phyloP scores from a whole-genome alignment of 495 filamentous ascomycete species.

The Usnea hakonensis region DNA sequence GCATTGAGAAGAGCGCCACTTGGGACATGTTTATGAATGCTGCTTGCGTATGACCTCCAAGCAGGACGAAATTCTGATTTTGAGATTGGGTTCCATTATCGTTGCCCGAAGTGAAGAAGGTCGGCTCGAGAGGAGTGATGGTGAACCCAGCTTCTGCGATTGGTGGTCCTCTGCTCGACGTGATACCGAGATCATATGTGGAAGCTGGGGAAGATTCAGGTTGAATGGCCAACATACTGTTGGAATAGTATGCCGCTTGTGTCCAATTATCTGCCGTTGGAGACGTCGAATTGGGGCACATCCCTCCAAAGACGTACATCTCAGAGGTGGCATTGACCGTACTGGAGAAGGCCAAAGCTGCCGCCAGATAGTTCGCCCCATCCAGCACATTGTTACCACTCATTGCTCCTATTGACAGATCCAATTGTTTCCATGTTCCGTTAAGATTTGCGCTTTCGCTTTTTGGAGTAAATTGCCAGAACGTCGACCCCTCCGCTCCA shows the following conservation, averaged over 20 bases:
- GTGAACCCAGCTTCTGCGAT: slow-evolving; percentile 83
- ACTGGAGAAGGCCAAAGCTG: slow-evolving; percentile 58
- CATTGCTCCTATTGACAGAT: slow-evolving; percentile 25
- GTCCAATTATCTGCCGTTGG: slow-evolving; percentile 45
- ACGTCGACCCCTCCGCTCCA: slow-evolving; percentile 32
- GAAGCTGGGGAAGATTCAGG: slow-evolving; percentile 31
- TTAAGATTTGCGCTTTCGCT: slow-evolving; percentile 35
- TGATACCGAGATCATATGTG: slow-evolving; percentile 35
- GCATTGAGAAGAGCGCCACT: slow-evolving; percentile 77
- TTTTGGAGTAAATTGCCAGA: slow-evolving; percentile 51
- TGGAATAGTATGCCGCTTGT: slow-evolving; percentile 64
- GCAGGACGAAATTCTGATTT: slow-evolving; percentile 67
- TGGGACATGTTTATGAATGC: slow-evolving; percentile 94
- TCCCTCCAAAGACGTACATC: slow-evolving; percentile 79
- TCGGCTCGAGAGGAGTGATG: slow-evolving; percentile 61
- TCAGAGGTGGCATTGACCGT: slow-evolving; percentile 42
- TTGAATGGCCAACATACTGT: slow-evolving; percentile 57
- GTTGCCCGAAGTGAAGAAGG: slow-evolving; percentile 46
- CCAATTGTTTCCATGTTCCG: slow-evolving; percentile 47
- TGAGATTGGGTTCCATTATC: slow-evolving; percentile 44
- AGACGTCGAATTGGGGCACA: slow-evolving; percentile 59
- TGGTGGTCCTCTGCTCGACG: slow-evolving; percentile 48
- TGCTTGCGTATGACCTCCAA: slow-evolving; percentile 75
- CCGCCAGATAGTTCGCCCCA: slow-evolving; percentile 60
- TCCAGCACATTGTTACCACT: slow-evolving; percentile 28